Conservation (phyloP, 2,329 filamentous ascomycete genomes). For the Arthrobotrys entomopaga region DNA sequence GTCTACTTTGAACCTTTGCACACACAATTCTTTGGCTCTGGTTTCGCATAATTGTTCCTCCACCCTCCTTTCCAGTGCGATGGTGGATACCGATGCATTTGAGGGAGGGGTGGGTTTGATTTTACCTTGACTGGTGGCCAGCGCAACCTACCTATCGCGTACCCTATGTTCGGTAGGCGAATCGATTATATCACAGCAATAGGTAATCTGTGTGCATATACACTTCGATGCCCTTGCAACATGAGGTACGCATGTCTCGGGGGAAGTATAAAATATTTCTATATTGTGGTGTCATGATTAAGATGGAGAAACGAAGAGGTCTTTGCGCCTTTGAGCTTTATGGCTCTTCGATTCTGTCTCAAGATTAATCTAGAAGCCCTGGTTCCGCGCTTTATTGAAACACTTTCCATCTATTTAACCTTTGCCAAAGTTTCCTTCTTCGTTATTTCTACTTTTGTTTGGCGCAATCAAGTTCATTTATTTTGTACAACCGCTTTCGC, state of each 20-base stretch:
- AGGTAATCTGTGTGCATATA: slow-evolving; percentile 17
- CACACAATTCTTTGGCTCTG: slow-evolving; percentile 1
- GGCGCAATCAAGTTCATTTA: slow-evolving; percentile 10
- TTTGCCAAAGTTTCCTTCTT: slow-evolving; percentile 15
- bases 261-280: slow-evolving; percentile 31
- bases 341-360: slow-evolving; percentile 1
- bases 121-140: slow-evolving; percentile 21
- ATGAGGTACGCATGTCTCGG: slow-evolving; percentile 19
- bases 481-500: slow-evolving; percentile 32
- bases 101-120: slow-evolving; percentile 30
- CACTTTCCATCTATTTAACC: slow-evolving; percentile 17
- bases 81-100: slow-evolving; percentile 19
- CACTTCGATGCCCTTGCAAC: slow-evolving; percentile 5
- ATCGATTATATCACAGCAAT: slow-evolving; percentile 23
- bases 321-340: slow-evolving; percentile 46
- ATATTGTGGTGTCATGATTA: slow-evolving; percentile 34
- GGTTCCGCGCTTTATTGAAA: slow-evolving; percentile 45
- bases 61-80: neutral
- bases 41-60: slow-evolving; percentile 24
- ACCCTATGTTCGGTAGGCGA: slow-evolving; percentile 7
- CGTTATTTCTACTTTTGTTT: slow-evolving; percentile 22
- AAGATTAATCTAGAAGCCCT: slow-evolving; percentile 39
- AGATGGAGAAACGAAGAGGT: slow-evolving; percentile 17
- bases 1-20: slow-evolving; percentile 30
- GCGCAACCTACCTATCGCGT: slow-evolving; percentile 10